phyloP scores from a whole-genome alignment of 345 rosid species.

The Rubroshorea leprosula region DNA sequence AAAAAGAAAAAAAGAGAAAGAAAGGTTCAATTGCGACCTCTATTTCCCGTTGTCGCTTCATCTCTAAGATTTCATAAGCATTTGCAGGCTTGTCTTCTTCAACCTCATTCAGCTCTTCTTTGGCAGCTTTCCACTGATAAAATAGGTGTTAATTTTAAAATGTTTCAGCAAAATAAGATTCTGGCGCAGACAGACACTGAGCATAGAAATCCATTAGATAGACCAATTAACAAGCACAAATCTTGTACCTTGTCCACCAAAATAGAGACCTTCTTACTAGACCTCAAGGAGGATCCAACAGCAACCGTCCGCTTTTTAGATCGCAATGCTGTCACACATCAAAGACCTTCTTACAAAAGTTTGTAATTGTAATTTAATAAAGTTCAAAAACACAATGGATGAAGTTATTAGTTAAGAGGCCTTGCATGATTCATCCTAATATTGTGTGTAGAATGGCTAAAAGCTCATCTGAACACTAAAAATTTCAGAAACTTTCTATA shows the following conservation, averaged over 20 bases:
- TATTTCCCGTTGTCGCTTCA: slow-evolving; percentile 73
- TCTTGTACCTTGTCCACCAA: slow-evolving; percentile 98
- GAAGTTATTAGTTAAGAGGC: too few species aligned
- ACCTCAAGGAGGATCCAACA: slow-evolving; percentile 67
- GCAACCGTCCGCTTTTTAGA: slow-evolving; percentile 67
- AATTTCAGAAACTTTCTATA: too few species aligned
- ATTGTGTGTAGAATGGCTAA: too few species aligned
- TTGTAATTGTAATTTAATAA: too few species aligned
- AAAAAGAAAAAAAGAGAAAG: slow-evolving; percentile 11
- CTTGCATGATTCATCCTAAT: too few species aligned
- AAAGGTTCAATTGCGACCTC: slow-evolving; percentile 38
- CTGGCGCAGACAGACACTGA: neutral
- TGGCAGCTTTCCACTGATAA: slow-evolving; percentile 94
- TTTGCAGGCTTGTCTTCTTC: slow-evolving; percentile 76
- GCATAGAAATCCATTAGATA: neutral
- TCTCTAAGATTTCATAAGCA: slow-evolving; percentile 57
- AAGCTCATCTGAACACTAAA: too few species aligned
- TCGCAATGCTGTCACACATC: slow-evolving; percentile 45
- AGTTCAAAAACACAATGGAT: too few species aligned
- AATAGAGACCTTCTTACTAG: slow-evolving; percentile 86
- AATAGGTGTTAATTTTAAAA: too few species aligned
- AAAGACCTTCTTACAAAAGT: too few species aligned
- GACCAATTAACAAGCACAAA: slow-evolving; percentile 14
- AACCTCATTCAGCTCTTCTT: slow-evolving; percentile 78
- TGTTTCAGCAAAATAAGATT: slow-evolving; percentile 10